Evolutionary conservation across 495 filamentous ascomycete species (phyloP).

Genomic region (Immersiella caudata): DNA sequence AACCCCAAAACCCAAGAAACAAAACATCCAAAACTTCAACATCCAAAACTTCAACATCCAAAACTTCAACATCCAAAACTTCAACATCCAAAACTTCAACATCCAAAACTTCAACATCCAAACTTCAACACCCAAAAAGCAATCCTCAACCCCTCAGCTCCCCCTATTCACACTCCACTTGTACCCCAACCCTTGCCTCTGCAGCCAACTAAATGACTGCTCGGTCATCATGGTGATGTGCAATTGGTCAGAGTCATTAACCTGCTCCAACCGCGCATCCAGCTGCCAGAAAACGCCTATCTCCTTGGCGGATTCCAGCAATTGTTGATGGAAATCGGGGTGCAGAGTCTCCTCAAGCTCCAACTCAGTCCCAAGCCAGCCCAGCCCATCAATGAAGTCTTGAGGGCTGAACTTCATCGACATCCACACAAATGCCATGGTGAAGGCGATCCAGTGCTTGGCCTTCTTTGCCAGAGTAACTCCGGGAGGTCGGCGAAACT

Average conservation of each 20-base stretch:
- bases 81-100: no score
- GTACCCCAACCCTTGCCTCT: conserved; percentile 6
- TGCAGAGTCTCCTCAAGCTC: conserved; percentile 9
- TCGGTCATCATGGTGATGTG: conserved; percentile 10
- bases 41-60: no score
- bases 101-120: no score
- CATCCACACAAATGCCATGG: conserved; percentile 13
- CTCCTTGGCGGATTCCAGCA: conserved; percentile 14
- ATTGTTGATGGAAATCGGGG: conserved; percentile 11
- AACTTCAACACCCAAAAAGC: conserved; percentile 7
- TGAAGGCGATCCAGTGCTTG: conserved; percentile 10
- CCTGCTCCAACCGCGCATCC: conserved; percentile 11
- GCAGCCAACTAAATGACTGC: conserved; percentile 8
- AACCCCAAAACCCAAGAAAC: not conserved
- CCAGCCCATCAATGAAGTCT: conserved; percentile 12
- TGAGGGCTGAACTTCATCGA: conserved; percentile 10
- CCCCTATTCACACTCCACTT: conserved; percentile 8
- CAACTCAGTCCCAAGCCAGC: conserved; percentile 11
- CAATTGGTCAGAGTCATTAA: conserved; percentile 7
- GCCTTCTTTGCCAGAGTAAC: conserved; percentile 9
- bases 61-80: no score
- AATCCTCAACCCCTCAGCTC: conserved; percentile 7
- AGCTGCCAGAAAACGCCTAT: conserved; percentile 16
- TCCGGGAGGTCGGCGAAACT: conserved; percentile 9
- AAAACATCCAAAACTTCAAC: no score